These are phyloP conservation scores for Durio zibethinus DNA, from an alignment of 345 rosid species.

Conservation along the genomic window DNA sequence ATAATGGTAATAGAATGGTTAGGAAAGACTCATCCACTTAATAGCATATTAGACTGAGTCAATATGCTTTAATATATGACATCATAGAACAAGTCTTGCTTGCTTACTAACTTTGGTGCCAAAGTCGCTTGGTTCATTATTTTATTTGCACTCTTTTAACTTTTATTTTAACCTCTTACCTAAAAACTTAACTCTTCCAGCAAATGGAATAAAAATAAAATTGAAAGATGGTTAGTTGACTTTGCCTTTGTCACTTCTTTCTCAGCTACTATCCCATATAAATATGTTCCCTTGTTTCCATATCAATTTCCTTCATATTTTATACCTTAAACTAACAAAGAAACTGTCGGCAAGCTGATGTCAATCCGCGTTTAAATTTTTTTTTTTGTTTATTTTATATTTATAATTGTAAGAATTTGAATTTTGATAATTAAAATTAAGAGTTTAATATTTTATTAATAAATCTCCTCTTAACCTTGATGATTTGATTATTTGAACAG, in stretches of 20 bases:
- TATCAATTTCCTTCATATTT: constrained; percentile 16
- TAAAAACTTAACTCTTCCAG: background rate
- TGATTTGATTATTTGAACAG: constrained; percentile 8
- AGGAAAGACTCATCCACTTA: background rate
- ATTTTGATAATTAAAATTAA: no score
- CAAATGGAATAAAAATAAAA: background rate
- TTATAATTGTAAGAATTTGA: no score
- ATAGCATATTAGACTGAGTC: background rate
- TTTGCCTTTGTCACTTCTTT: background rate
- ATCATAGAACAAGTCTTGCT: background rate
- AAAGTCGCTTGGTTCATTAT: background rate
- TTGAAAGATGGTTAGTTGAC: constrained; percentile 22
- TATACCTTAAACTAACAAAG: constrained; percentile 26
- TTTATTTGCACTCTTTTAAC: background rate
- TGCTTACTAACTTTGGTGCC: background rate
- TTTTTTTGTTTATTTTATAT: no score
- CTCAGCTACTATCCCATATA: background rate
- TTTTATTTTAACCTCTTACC: background rate
- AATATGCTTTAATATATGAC: background rate
- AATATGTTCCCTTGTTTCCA: constrained; percentile 26
- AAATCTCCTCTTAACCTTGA: constrained; percentile 4
- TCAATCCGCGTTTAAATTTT: constrained; percentile 34
- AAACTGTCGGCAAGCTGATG: constrained; percentile 23
- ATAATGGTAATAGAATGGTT: no score
- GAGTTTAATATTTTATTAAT: no score